These are phyloP conservation scores for Sarocladium oryzae DNA, from an alignment of 2,329 filamentous ascomycete genomes.

Conservation along the genomic window DNA sequence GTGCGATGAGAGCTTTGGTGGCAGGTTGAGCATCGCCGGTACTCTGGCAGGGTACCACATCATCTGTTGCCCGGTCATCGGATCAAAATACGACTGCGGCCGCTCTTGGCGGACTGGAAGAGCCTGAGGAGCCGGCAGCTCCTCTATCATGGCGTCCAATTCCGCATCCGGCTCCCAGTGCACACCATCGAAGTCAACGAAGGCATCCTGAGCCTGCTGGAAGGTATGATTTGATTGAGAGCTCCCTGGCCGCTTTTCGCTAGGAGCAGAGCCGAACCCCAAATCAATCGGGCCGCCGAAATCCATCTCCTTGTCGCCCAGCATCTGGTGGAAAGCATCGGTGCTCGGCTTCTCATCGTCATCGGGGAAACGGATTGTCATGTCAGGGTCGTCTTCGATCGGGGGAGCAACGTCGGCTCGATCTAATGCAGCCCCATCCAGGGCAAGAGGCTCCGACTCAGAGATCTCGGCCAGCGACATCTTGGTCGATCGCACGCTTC, in stretches of 20 bases:
- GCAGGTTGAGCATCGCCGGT: conserved; percentile 86
- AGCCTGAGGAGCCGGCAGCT: conserved; percentile 20
- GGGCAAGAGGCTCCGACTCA: conserved; percentile 46
- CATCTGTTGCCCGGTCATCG: conserved; percentile 69
- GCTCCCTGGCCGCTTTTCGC: conserved; percentile 30
- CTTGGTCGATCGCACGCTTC: conserved; percentile 44
- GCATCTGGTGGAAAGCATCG: conserved; percentile 28
- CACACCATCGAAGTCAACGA: conserved; percentile 76
- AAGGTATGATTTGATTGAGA: conserved; percentile 54
- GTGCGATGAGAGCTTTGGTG: conserved; percentile 75
- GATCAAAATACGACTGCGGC: conserved; percentile 55
- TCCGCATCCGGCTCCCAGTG: conserved; percentile 57
- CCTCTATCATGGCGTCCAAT: conserved; percentile 8
- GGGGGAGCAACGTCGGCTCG: conserved; percentile 41
- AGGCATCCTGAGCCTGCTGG: conserved; percentile 60
- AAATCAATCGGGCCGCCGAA: conserved; percentile 11
- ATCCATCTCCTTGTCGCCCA: conserved; percentile 18
- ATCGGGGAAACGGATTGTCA: conserved; percentile 29
- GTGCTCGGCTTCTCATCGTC: conserved; percentile 26
- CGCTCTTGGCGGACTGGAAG: conserved; percentile 21
- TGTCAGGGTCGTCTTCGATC: conserved; percentile 31
- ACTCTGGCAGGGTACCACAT: conserved; percentile 94
- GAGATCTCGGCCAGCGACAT: conserved; percentile 50
- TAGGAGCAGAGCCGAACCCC: conserved; percentile 8
- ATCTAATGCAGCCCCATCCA: conserved; percentile 47